Percentiles rank a stretch among this genome's conserved stretches.
phyloP scores from a whole-genome alignment of 768 basidiomycete genomes.

The Leccinum fibrillosum region DNA sequence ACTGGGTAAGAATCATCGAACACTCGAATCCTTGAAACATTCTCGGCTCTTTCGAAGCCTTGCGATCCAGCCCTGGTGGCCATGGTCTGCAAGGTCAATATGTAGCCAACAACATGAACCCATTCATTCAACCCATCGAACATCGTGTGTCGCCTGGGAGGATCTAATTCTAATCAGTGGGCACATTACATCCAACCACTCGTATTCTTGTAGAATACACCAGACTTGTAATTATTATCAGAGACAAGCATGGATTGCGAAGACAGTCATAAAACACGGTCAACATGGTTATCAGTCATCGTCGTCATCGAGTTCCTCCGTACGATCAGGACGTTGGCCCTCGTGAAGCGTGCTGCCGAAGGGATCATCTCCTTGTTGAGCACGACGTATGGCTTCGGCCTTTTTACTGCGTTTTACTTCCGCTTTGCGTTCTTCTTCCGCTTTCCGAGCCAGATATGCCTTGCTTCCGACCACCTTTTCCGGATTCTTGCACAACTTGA shows the following conservation, averaged over 20 bases:
- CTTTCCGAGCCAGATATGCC: constrained; percentile 69
- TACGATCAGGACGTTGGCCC: constrained; percentile 23
- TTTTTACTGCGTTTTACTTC: constrained; percentile 68
- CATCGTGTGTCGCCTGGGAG: constrained; percentile 23
- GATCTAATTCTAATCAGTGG: constrained; percentile 10
- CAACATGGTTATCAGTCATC: constrained; percentile 35
- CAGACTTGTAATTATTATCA: neutral
- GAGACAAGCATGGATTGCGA: neutral
- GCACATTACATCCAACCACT: constrained; percentile 16
- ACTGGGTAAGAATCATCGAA: neutral
- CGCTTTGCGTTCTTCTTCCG: constrained; percentile 67
- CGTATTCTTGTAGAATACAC: constrained; percentile 3
- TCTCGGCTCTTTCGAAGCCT: constrained; percentile 60
- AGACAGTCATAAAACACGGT: neutral
- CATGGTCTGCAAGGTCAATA: constrained; percentile 55
- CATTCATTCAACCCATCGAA: constrained; percentile 19
- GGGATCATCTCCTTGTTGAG: constrained; percentile 57
- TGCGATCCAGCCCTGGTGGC: constrained; percentile 34
- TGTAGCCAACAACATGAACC: constrained; percentile 51
- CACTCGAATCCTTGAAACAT: neutral
- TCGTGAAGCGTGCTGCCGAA: constrained; percentile 58
- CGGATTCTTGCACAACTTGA: constrained; percentile 91
- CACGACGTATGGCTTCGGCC: constrained; percentile 45
- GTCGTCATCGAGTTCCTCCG: constrained; percentile 42
- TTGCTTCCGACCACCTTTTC: constrained; percentile 92